Percentiles rank a stretch among this genome's conserved stretches.
phyloP scores from a whole-genome alignment of 805 yeast genomes.

The Zygotorulaspora florentina region DNA sequence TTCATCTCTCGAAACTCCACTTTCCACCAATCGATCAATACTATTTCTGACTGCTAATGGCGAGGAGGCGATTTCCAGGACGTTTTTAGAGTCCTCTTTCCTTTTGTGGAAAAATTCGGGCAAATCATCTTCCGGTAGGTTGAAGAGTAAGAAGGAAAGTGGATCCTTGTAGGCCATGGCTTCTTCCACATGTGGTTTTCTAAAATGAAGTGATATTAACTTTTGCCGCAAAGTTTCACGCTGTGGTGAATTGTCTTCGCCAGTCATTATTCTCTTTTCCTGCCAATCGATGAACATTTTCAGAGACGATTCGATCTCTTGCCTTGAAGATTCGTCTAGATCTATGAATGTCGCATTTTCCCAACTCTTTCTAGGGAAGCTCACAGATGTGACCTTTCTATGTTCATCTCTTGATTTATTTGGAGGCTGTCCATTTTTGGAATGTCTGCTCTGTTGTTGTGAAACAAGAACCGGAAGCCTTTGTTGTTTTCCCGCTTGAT shows the following conservation, averaged over 20 bases:
- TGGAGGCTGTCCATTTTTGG: neutral
- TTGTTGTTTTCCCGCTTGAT: slow-evolving; percentile 48
- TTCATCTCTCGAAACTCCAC: slow-evolving; percentile 69
- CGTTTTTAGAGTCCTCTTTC: slow-evolving; percentile 53
- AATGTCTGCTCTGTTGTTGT: slow-evolving; percentile 12
- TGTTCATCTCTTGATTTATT: neutral
- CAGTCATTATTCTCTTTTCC: slow-evolving; percentile 9
- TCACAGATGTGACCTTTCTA: slow-evolving; percentile 12
- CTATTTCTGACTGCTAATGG: slow-evolving; percentile 48
- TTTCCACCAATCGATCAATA: slow-evolving; percentile 52
- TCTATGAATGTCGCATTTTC: slow-evolving; percentile 64
- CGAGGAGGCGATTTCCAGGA: slow-evolving; percentile 42
- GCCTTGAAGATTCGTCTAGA: slow-evolving; percentile 59
- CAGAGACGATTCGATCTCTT: slow-evolving; percentile 58
- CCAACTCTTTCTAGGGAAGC: slow-evolving; percentile 57
- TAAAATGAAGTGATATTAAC: slow-evolving; percentile 58
- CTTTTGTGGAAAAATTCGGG: slow-evolving; percentile 61
- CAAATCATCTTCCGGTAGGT: slow-evolving; percentile 91
- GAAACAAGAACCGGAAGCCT: slow-evolving; percentile 46
- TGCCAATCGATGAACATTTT: slow-evolving; percentile 56
- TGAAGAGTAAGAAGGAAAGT: slow-evolving; percentile 57
- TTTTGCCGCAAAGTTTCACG: slow-evolving; percentile 25
- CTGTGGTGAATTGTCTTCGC: slow-evolving; percentile 5
- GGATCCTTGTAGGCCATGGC: slow-evolving; percentile 56
- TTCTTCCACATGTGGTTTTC: slow-evolving; percentile 64